Evolutionary conservation across 140 eudicot species (phyloP).

Genomic region (Bidens hawaiensis): DNA sequence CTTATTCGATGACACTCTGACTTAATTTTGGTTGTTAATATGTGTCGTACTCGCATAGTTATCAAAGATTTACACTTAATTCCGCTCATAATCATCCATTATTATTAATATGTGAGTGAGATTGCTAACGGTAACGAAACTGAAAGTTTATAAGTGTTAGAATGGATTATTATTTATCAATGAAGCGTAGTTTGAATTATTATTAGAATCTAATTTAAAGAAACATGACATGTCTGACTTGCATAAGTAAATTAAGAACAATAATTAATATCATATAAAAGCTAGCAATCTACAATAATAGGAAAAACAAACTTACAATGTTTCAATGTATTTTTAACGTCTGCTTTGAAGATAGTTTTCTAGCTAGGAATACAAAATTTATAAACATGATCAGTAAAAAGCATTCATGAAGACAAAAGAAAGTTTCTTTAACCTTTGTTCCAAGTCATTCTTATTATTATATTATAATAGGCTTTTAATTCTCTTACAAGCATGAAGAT

Average conservation of each 20-base stretch:
- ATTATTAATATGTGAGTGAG: too few relatives aligned
- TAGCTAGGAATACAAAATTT: conserved; percentile 1
- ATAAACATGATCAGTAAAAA: neutral
- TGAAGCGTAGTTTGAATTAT: too few relatives aligned
- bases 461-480: conserved; percentile 8
- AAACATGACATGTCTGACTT: too few relatives aligned
- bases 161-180: too few relatives aligned
- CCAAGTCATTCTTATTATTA: conserved; percentile 24
- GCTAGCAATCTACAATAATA: neutral
- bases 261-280: neutral
- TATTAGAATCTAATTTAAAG: too few relatives aligned
- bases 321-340: neutral
- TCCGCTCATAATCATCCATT: too few relatives aligned
- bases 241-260: neutral
- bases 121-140: too few relatives aligned
- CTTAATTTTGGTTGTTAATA: too few relatives aligned
- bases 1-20: too few relatives aligned
- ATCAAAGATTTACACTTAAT: too few relatives aligned
- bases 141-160: too few relatives aligned
- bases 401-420: conserved; percentile 17
- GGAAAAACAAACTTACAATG: conserved; percentile 9
- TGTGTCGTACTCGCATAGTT: too few relatives aligned
- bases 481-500: conserved; percentile 9
- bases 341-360: conserved; percentile 3
- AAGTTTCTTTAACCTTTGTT: conserved; percentile 19